Evolutionary conservation across 2,329 filamentous ascomycete genomes (phyloP), one percentile per base, ranked within the genome.

Genomic region (Clarireedia monteithiana): DNA sequence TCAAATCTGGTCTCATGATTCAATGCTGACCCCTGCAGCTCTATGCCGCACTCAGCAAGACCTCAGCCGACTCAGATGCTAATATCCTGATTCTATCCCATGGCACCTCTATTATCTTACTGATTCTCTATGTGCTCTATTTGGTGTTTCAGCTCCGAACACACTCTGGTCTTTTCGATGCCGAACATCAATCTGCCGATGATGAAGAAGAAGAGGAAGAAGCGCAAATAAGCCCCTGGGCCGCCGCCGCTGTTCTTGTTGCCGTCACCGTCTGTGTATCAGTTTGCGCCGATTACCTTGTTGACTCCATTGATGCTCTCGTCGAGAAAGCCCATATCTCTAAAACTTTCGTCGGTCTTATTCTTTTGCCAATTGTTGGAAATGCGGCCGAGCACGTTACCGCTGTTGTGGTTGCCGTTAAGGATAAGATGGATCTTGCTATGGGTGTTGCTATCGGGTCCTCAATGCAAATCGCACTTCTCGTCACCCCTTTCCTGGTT

Each of bases 361-460:
- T 90, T 50, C 74, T 90, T 26, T 86, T 90, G 47, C 86, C 86
- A 2, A 90, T 90, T 61, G 86, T 90, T 24, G 87, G 87, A 36
- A 90, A 90, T 65, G 86, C 86, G 1, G 86, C 86, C 2, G 86
- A 91, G 70, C 88, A 91, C 66, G 87, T 90, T 42, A 91, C 88
- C 1, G 88, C 88, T n/a, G 85, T 89, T 20, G 84, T 90, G 34
- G 87, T 60, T 39, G 87, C 88, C 0, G 76, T 84, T 59, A 82
- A 88, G 70, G 81, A 91, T 72, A 91, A 86, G 74, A 85, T 86
- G 82, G 81, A 85, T 65, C 71, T 85, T 51, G 83, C 88, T 30
- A 88, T 91, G 75, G 85, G 86, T 40, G 87, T 91, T 49, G 88
- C 88, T 24, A 87, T 91, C 64, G 88, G 88, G 42, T 89, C 85